A percentile compares a stretch with the other conserved stretches of the same genome.
These are phyloP conservation scores for Penicillium sp. DNA, from an alignment of 2,329 filamentous ascomycete genomes.

Conservation along the genomic window DNA sequence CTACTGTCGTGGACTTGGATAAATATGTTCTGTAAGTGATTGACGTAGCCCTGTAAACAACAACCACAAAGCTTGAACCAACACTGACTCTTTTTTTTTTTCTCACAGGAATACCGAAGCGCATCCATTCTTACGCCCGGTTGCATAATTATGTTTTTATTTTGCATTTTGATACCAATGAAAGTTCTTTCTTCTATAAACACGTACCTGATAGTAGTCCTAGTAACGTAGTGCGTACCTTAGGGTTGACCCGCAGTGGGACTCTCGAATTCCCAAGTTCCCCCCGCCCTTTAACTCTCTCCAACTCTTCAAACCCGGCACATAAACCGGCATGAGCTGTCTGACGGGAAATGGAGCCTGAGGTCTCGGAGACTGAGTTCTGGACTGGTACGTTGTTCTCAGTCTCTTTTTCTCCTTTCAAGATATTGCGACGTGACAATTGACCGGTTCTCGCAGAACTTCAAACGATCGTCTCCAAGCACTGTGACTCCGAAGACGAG, in stretches of 20 bases:
- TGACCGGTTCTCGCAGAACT: slow-evolving; percentile 52
- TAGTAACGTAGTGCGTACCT: neutral
- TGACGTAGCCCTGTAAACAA: slow-evolving; percentile 3
- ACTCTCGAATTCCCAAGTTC: slow-evolving; percentile 19
- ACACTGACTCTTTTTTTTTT: neutral
- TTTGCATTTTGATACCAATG: slow-evolving; percentile 25
- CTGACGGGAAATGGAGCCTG: slow-evolving; percentile 61
- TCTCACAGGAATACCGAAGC: slow-evolving; percentile 40
- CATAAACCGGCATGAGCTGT: slow-evolving; percentile 36
- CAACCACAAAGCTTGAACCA: neutral
- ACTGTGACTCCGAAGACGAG: slow-evolving; percentile 59
- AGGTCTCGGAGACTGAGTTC: slow-evolving; percentile 75
- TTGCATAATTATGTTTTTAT: slow-evolving; percentile 16
- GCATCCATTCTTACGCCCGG: slow-evolving; percentile 40
- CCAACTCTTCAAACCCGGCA: slow-evolving; percentile 20
- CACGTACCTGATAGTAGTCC: neutral
- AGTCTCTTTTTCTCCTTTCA: neutral
- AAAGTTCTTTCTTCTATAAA: slow-evolving; percentile 12
- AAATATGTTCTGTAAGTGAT: slow-evolving; percentile 47
- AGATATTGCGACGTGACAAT: slow-evolving; percentile 11
- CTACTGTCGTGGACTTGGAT: slow-evolving; percentile 44
- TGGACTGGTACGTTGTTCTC: slow-evolving; percentile 69
- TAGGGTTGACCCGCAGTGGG: slow-evolving; percentile 17
- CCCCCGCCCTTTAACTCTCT: slow-evolving; percentile 20
- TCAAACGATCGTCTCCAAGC: slow-evolving; percentile 61